A percentile compares a stretch with the other conserved stretches of the same genome.
Conservation (phyloP, 1,284 basidiomycete genomes). For the Moniliophthora roreri region DNA sequence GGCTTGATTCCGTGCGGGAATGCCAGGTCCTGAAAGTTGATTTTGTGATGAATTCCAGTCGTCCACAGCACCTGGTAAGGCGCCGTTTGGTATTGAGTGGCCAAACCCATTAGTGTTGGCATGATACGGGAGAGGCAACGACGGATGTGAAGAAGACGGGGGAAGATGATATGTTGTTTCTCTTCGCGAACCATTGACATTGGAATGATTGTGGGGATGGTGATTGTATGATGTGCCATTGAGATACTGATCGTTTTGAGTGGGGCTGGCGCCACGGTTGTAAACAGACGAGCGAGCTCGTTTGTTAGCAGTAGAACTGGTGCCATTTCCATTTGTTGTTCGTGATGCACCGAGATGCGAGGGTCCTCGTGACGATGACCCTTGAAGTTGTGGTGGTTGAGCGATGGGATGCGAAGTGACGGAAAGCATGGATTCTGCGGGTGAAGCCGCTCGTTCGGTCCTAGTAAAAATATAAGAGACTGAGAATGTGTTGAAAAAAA, state of each 20-base stretch:
- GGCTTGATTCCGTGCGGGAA: conserved; percentile 55
- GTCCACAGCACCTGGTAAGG: conserved; percentile 14
- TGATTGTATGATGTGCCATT: conserved; percentile 9
- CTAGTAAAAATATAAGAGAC: conserved; percentile 27
- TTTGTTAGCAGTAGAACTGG: conserved; percentile 29
- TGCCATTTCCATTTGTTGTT: conserved; percentile 29
- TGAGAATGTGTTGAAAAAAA: conserved; percentile 9
- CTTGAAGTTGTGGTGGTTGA: conserved; percentile 26
- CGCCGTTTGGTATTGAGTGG: conserved; percentile 24
- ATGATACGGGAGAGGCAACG: conserved; percentile 27
- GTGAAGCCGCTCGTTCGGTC: conserved; percentile 63
- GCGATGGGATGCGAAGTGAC: conserved; percentile 56
- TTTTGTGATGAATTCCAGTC: conserved; percentile 47
- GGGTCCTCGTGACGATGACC: conserved; percentile 22
- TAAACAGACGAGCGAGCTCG: conserved; percentile 29
- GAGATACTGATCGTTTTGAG: conserved; percentile 22
- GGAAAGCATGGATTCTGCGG: conserved; percentile 70
- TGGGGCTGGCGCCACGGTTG: conserved; percentile 21
- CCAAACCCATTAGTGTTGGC: conserved; percentile 30
- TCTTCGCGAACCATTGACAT: conserved; percentile 10
- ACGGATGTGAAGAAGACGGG: conserved; percentile 28
- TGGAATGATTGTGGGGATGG: conserved; percentile 10
- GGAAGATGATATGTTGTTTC: conserved; percentile 20
- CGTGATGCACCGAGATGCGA: conserved; percentile 26
- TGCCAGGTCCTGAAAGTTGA: conserved; percentile 73